Conservation (phyloP, 2,329 filamentous ascomycete species). For the Graphium sp. region DNA sequence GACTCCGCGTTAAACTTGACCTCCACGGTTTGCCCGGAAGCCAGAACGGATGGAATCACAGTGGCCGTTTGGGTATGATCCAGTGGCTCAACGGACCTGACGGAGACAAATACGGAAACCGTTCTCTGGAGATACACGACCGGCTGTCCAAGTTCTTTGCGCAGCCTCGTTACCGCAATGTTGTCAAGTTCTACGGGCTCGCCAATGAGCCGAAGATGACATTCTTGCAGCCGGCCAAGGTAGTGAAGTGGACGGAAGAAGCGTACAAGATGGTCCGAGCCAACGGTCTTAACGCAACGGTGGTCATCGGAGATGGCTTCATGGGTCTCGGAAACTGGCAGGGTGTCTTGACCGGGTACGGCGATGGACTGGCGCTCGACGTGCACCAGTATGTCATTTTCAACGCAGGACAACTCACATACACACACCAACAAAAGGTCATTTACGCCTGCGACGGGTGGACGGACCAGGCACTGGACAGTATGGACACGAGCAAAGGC, state of each 20-base stretch:
- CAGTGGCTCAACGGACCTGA: conserved; percentile 85
- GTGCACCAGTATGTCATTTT: conserved; percentile 99
- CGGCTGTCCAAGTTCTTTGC: conserved; percentile 83
- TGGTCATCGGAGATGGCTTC: conserved; percentile 92
- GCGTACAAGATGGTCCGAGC: conserved; percentile 56
- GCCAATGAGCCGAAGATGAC: conserved; percentile 91
- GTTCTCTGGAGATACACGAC: conserved; percentile 76
- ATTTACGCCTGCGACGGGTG: conserved; percentile 77
- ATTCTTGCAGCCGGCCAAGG: conserved; percentile 43
- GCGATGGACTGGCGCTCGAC: conserved; percentile 63
- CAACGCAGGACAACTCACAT: conserved; percentile 72
- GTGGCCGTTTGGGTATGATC: conserved; percentile 64
- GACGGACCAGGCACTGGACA: conserved; percentile 60
- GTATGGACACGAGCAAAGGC: conserved; percentile 57
- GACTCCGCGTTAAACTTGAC: conserved; percentile 82
- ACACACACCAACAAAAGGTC: conserved; percentile 69
- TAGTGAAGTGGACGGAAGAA: conserved; percentile 64
- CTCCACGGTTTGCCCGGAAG: conserved; percentile 82
- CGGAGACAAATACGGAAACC: conserved; percentile 59
- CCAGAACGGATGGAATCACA: conserved; percentile 98
- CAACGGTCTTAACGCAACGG: conserved; percentile 55
- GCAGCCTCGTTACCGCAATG: conserved; percentile 80
- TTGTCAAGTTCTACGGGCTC: conserved; percentile 84
- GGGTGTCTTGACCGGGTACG: conserved; percentile 54
- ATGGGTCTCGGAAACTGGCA: conserved; percentile 85